Evolutionary conservation across 345 rosid genomes (phyloP).

Genomic region (Ailanthus altissimus): DNA sequence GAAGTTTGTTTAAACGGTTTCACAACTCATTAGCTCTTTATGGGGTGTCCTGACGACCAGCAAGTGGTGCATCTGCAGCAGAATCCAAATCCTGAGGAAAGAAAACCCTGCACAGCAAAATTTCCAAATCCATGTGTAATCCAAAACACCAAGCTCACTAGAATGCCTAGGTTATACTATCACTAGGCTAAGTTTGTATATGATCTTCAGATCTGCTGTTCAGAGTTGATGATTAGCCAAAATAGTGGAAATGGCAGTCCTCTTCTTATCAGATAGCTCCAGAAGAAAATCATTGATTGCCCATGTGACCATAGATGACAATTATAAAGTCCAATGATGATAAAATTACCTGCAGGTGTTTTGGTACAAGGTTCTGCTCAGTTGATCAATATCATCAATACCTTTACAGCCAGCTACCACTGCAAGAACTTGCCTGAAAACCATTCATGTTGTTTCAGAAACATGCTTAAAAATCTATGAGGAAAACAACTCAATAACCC

Average conservation of each 20-base stretch:
- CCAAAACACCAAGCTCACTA: not conserved
- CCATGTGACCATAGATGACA: not conserved
- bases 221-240: conserved; percentile 5
- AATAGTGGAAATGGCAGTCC: not conserved
- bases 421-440: conserved; percentile 89
- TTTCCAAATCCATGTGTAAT: not conserved
- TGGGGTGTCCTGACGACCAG: conserved; percentile 34
- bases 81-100: conserved; percentile 88
- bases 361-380: conserved; percentile 73
- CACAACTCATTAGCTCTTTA: conserved; percentile 16
- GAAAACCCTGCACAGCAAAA: conserved; percentile 68
- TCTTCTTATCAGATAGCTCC: not conserved
- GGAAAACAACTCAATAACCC: not conserved
- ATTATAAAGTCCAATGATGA: conserved; percentile 1
- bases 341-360: conserved; percentile 79
- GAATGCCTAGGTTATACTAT: not conserved
- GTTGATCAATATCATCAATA: conserved; percentile 54
- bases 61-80: conserved; percentile 72
- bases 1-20: conserved; percentile 3
- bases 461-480: not conserved
- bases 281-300: not conserved
- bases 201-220: not conserved
- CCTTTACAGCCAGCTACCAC: conserved; percentile 91
- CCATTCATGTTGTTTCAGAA: conserved; percentile 11
- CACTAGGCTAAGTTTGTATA: not conserved